A percentile compares a stretch with the other conserved stretches of the same genome.
Conservation (phyloP, 257 asterid species). For the Nicotiana obtusifolia region DNA sequence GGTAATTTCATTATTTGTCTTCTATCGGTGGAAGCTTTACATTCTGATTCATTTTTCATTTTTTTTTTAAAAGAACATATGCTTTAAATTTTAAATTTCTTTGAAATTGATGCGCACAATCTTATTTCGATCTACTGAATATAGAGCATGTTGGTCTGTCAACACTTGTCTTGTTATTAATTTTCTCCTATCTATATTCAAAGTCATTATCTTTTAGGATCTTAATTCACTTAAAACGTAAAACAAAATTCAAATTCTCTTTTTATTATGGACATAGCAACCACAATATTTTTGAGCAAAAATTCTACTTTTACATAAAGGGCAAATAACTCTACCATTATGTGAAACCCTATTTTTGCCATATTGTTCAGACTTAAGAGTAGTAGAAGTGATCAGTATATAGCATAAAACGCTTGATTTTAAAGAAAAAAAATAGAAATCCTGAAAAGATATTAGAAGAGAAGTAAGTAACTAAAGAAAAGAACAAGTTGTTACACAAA, state of each 20-base stretch:
- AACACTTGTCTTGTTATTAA: neutral
- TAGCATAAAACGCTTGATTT: neutral
- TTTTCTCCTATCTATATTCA: no score
- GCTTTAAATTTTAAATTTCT: no score
- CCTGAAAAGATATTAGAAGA: neutral
- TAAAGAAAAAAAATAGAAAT: neutral
- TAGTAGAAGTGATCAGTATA: neutral
- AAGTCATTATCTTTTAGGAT: no score
- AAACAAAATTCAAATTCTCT: neutral
- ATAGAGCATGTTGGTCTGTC: neutral
- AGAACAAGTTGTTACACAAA: no score
- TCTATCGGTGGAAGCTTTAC: no score
- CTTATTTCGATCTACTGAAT: no score
- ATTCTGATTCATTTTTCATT: no score
- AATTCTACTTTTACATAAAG: neutral
- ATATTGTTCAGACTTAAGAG: neutral
- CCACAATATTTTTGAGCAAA: neutral
- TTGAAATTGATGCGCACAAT: no score
- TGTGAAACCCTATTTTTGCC: neutral
- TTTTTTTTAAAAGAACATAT: no score
- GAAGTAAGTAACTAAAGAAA: neutral
- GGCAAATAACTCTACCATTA: neutral
- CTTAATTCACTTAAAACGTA: neutral
- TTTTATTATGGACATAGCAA: neutral
- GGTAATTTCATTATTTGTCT: no score